Evolutionary conservation across 2,329 filamentous ascomycete species (phyloP).

Genomic region (Dactylellina leptospora): DNA sequence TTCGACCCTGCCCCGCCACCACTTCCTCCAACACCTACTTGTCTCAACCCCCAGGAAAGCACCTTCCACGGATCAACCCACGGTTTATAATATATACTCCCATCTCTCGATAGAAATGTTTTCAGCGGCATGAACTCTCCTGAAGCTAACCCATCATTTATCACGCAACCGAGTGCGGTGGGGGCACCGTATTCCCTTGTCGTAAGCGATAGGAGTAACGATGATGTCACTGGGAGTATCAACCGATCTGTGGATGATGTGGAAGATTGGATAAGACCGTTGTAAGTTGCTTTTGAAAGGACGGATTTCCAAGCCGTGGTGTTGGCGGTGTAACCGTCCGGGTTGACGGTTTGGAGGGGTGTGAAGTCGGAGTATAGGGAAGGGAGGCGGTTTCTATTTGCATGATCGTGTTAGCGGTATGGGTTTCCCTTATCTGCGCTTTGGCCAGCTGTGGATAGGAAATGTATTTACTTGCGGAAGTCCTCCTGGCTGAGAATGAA

Average conservation of each 20-base stretch:
- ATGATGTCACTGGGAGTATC: conserved; percentile 68
- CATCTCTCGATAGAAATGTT: conserved; percentile 71
- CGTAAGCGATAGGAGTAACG: conserved; percentile 75
- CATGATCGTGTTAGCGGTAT: conserved; percentile 5
- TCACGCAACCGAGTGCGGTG: conserved; percentile 78
- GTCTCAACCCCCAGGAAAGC: conserved; percentile 55
- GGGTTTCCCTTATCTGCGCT: conserved; percentile 11
- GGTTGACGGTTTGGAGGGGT: conserved; percentile 76
- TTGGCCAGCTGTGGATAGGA: neutral
- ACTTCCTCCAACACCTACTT: conserved; percentile 53
- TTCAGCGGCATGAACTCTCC: conserved; percentile 75
- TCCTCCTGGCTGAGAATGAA: conserved; percentile 62
- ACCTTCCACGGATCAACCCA: conserved; percentile 56
- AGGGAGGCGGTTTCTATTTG: conserved; percentile 74
- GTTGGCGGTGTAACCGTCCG: conserved; percentile 85
- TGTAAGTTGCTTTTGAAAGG: conserved; percentile 72
- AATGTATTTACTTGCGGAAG: conserved; percentile 60
- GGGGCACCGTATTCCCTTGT: conserved; percentile 82
- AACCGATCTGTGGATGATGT: conserved; percentile 62
- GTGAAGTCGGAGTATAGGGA: conserved; percentile 90
- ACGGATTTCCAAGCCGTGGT: conserved; percentile 79
- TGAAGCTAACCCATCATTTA: conserved; percentile 76
- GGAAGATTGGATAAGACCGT: conserved; percentile 61
- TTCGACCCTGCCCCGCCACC: conserved; percentile 54
- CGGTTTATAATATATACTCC: conserved; percentile 75